These are phyloP conservation scores for Stylosanthes scabra DNA, from an alignment of 331 rosid genomes.

Conservation along the genomic window DNA sequence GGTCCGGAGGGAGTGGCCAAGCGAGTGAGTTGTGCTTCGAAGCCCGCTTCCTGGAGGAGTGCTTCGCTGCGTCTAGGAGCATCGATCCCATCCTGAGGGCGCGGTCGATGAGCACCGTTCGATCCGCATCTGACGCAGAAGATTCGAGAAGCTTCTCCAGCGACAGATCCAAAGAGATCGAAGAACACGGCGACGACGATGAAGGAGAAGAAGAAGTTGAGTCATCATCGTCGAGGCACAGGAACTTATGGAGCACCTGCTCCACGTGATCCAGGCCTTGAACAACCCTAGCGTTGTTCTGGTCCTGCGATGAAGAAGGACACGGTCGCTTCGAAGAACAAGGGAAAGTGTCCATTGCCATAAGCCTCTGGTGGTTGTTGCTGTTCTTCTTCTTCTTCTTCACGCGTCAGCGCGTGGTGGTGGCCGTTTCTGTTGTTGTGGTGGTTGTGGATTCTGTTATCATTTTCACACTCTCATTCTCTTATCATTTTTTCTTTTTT, in stretches of 20 bases:
- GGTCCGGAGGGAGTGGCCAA: slow-evolving; percentile 90
- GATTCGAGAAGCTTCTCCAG: slow-evolving; percentile 72
- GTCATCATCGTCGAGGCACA: slow-evolving; percentile 59
- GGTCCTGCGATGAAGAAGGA: slow-evolving; percentile 43
- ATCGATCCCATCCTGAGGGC: slow-evolving; percentile 65
- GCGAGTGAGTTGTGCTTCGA: slow-evolving; percentile 73
- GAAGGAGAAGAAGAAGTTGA: slow-evolving; percentile 47
- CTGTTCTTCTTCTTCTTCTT: background rate
- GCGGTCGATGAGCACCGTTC: slow-evolving; percentile 68
- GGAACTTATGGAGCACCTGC: slow-evolving; percentile 59
- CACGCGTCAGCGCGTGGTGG: background rate
- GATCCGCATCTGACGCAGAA: slow-evolving; percentile 62
- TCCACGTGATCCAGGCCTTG: slow-evolving; percentile 46
- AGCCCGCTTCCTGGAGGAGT: slow-evolving; percentile 70
- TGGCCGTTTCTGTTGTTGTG: background rate
- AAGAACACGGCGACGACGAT: slow-evolving; percentile 31
- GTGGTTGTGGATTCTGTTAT: background rate
- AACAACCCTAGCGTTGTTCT: slow-evolving; percentile 48
- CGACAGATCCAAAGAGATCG: slow-evolving; percentile 65
- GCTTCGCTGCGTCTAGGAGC: slow-evolving; percentile 75
- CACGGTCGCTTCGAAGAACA: background rate
- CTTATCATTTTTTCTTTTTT: background rate
- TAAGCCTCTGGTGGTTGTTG: background rate
- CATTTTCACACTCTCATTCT: background rate
- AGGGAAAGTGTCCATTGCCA: slow-evolving; percentile 47